Evolutionary conservation across 1,284 basidiomycete genomes (phyloP).

Genomic region (Heterobasidion parviporum): DNA sequence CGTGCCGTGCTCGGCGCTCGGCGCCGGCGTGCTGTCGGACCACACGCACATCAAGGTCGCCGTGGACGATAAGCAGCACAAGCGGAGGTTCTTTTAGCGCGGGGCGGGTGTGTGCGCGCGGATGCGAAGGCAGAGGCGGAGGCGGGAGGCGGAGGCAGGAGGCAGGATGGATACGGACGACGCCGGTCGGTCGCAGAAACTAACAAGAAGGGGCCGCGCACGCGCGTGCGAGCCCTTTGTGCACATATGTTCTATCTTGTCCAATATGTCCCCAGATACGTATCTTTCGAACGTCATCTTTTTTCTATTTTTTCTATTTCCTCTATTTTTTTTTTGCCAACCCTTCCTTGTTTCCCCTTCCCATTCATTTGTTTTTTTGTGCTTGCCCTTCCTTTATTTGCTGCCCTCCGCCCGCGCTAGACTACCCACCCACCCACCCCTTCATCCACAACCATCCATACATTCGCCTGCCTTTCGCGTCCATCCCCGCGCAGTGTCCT

Average conservation of each 20-base stretch:
- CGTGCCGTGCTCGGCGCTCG: constrained; percentile 55
- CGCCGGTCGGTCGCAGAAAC: not conserved
- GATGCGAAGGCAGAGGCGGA: not conserved
- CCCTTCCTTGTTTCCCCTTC: not conserved
- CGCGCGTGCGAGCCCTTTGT: not conserved
- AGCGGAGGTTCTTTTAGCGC: constrained; percentile 60
- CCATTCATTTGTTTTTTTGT: not conserved
- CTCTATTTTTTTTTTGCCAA: not conserved
- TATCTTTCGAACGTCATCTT: not conserved
- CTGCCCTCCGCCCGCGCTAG: not conserved
- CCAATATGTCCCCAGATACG: not conserved
- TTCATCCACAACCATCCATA: not conserved
- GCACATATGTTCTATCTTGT: not conserved
- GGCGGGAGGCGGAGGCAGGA: not conserved
- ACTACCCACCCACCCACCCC: not conserved
- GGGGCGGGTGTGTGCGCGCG: not conserved
- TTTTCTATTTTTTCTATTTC: not conserved
- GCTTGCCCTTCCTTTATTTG: not conserved
- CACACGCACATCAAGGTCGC: constrained; percentile 67
- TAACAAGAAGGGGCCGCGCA: not conserved
- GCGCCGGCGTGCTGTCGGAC: constrained; percentile 24
- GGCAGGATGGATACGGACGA: not conserved
- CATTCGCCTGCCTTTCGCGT: not conserved
- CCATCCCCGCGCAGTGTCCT: not conserved
- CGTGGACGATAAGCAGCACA: constrained; percentile 63